phyloP scores from a whole-genome alignment of 768 basidiomycete species.

The Phanerochaete carnosa region DNA sequence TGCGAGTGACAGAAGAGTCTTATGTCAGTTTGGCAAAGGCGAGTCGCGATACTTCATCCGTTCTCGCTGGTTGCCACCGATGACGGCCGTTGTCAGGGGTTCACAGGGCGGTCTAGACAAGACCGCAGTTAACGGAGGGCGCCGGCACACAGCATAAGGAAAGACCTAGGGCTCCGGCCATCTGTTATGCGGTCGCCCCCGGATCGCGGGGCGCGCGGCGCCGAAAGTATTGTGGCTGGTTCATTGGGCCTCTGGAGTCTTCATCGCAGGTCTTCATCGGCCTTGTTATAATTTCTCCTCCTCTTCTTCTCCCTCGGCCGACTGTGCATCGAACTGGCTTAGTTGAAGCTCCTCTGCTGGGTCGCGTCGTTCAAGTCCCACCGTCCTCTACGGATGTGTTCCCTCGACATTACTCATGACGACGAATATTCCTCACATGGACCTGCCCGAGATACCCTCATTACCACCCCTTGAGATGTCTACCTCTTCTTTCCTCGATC shows the following conservation, averaged over 20 bases:
- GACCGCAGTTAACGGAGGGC: neutral
- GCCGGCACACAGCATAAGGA: neutral
- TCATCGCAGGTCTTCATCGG: slow-evolving; percentile 2
- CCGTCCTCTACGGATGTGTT: slow-evolving; percentile 8
- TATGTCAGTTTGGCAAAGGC: neutral
- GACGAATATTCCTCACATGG: slow-evolving; percentile 25
- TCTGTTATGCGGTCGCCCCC: neutral
- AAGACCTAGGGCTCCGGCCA: neutral
- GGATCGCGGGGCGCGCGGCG: neutral
- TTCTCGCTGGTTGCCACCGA: neutral
- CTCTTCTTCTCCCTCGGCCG: neutral
- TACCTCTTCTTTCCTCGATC: slow-evolving; percentile 20
- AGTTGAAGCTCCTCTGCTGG: neutral
- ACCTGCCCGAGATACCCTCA: slow-evolving; percentile 36
- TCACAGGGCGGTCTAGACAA: neutral
- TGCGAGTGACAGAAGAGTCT: no score
- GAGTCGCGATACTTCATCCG: no score
- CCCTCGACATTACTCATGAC: slow-evolving; percentile 18
- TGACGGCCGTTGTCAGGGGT: neutral
- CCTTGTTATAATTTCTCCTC: neutral
- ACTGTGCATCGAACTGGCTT: neutral
- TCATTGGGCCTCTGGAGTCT: slow-evolving; percentile 5
- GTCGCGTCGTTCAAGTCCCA: neutral
- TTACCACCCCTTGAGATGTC: slow-evolving; percentile 46
- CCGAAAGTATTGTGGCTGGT: neutral